Evolutionary conservation across 768 basidiomycete species (phyloP).

Genomic region (Pulveroboletus ravenelii): DNA sequence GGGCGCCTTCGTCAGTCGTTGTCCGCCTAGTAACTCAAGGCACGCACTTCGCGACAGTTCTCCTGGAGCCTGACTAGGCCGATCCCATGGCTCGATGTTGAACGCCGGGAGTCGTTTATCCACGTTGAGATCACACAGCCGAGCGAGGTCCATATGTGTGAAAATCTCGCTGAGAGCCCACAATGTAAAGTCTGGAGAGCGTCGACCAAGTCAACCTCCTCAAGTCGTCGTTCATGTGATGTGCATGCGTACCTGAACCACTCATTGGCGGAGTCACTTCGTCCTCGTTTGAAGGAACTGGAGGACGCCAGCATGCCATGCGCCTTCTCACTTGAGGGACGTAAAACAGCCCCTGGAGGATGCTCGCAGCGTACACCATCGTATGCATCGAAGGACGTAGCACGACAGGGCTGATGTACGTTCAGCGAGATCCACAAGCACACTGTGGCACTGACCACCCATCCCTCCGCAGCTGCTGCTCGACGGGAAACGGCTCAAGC

Average conservation of each 20-base stretch:
- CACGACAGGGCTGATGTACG: slow-evolving; percentile 55
- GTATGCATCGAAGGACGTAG: slow-evolving; percentile 52
- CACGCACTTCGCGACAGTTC: slow-evolving; percentile 40
- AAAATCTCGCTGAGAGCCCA: slow-evolving; percentile 63
- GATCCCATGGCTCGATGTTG: slow-evolving; percentile 37
- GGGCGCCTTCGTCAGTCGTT: slow-evolving; percentile 5
- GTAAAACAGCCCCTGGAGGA: slow-evolving; percentile 51
- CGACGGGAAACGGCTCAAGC: slow-evolving; percentile 47
- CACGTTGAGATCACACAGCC: slow-evolving; percentile 52
- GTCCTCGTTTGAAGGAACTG: slow-evolving; percentile 10
- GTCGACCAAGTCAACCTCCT: neutral
- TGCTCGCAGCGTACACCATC: slow-evolving; percentile 56
- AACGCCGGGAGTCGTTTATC: slow-evolving; percentile 47
- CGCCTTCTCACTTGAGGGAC: slow-evolving; percentile 63
- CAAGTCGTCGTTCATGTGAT: neutral
- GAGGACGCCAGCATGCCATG: slow-evolving; percentile 36
- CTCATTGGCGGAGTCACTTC: slow-evolving; percentile 26
- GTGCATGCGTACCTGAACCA: slow-evolving; percentile 35
- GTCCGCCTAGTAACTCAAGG: neutral
- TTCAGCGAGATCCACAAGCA: neutral
- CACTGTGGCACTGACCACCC: slow-evolving; percentile 46
- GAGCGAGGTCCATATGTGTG: slow-evolving; percentile 64
- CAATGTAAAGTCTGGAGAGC: slow-evolving; percentile 41
- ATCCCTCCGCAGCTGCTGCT: slow-evolving; percentile 51
- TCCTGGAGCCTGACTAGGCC: slow-evolving; percentile 34